Base-by-base conservation (phyloP, 441 rosid genomes). In the Viola pubescens region DNA sequence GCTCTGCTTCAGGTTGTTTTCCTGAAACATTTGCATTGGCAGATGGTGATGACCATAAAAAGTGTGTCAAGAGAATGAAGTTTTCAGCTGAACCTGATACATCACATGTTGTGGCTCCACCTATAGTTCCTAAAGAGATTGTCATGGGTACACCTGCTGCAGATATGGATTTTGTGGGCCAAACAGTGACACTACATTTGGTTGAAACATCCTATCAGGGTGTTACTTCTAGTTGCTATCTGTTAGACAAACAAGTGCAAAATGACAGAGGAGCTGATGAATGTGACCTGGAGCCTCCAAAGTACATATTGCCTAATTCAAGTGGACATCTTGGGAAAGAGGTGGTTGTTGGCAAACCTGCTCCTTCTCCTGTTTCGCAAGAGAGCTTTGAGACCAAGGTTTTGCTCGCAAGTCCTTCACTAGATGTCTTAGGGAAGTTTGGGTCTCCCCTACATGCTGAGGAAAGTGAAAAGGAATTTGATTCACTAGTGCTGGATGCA, bases 311-410 rank as follows among this genome's bases (percentile, higher is more conserved):
- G 60, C 78, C 46, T 59, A 79, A 63, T 68, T 54, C 64, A 58
- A 74, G 77, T 49, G 72, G 65, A 61, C 56, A 72, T 55, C 74
- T 65, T 59, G 76, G 67, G 43, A 80, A 81, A 63, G 87, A 81
- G 37, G 38, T 74, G 51, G 68, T 58, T 51, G 48, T 66, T 47
- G 70, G 76, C 65, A 82, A 74, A 69, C 77, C 84, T 66, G 79
- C 76, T 71, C 77, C 90, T 40, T 89, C 94, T 39, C 92, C 98
- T 47, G 77, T 80, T 70, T 84, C 94, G 61, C 88, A 89, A 76
- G 97, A 89, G 82, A 86, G 94, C 71, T 71, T 71, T 54, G 84
- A 81, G 13, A 62, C 81, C 14, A 75, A 62, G 73, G 66, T 76
- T 60, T 66, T 74, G 61, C 75, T 73, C 63, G 71, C 72, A 41